These are phyloP conservation scores for Funneliformis mosseae DNA, from an alignment of 192 early-diverging fungal species.

Conservation along the genomic window DNA sequence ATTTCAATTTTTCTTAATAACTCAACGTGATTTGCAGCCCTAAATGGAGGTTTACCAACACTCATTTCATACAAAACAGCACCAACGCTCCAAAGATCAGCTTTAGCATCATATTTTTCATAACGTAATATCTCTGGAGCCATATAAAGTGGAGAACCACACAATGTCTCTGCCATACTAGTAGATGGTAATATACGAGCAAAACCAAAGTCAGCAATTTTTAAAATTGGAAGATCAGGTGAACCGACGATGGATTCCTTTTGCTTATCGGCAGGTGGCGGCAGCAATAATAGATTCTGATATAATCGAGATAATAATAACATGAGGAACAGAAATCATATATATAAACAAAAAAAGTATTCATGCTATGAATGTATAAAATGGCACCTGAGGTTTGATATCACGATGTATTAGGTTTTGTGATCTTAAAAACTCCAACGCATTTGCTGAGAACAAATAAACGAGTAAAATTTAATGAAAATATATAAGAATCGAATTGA, in stretches of 20 bases:
- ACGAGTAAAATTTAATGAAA: not conserved
- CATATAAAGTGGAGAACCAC: slow-evolving; percentile 98
- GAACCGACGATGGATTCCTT: slow-evolving; percentile 41
- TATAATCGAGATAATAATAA: slow-evolving; percentile 5
- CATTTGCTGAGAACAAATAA: slow-evolving; percentile 58
- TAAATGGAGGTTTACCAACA: slow-evolving; percentile 87
- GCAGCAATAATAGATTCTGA: slow-evolving; percentile 81
- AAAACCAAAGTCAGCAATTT: slow-evolving; percentile 99
- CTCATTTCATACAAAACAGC: slow-evolving; percentile 95
- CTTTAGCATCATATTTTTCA: slow-evolving; percentile 93
- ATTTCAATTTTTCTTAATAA: slow-evolving; percentile 88
- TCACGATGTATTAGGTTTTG: slow-evolving; percentile 94
- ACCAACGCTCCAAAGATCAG: slow-evolving; percentile 96
- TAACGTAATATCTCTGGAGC: slow-evolving; percentile 85
- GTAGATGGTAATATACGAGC: slow-evolving; percentile 82
- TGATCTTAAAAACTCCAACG: slow-evolving; percentile 85
- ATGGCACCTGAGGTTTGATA: slow-evolving; percentile 89
- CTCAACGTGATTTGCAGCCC: slow-evolving; percentile 92
- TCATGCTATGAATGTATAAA: not conserved
- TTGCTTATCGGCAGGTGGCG: slow-evolving; percentile 52
- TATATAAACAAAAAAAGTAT: not conserved
- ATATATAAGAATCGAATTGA: not conserved
- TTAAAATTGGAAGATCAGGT: slow-evolving; percentile 74
- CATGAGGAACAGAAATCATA: not conserved
- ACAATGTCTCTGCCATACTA: slow-evolving; percentile 92